phyloP scores from a whole-genome alignment of 2,329 filamentous ascomycete species.

The Neocucurbitaria cava region DNA sequence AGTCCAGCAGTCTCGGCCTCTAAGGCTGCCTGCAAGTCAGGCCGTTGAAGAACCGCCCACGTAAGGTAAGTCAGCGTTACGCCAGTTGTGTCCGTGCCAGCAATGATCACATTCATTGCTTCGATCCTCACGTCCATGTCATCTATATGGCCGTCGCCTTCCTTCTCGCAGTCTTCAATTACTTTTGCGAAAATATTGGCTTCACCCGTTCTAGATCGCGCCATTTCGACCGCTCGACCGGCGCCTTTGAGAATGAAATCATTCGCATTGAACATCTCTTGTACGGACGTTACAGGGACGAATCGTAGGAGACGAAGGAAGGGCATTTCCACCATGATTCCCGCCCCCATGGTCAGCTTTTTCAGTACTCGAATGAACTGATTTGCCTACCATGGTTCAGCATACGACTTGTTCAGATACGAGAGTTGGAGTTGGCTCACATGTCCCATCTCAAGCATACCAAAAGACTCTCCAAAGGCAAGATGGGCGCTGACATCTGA shows the following conservation, averaged over 20 bases:
- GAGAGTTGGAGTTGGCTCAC: conserved; percentile 25
- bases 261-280: conserved; percentile 47
- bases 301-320: conserved; percentile 43
- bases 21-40: conserved; percentile 24
- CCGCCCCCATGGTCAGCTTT: conserved; percentile 43
- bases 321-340: conserved; percentile 47
- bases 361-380: conserved; percentile 48
- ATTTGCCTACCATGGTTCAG: conserved; percentile 26
- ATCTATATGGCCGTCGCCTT: conserved; percentile 36
- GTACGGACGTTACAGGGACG: conserved; percentile 35
- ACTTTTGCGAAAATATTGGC: conserved; percentile 45
- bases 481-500: conserved; percentile 48
- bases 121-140: conserved; percentile 44
- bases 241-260: conserved; percentile 41
- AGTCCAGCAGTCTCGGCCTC: conserved; percentile 31
- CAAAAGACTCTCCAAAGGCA: conserved; percentile 50
- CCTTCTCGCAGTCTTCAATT: conserved; percentile 39
- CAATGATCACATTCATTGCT: conserved; percentile 44
- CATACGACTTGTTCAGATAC: neutral
- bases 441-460: conserved; percentile 47
- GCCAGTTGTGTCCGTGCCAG: conserved; percentile 46
- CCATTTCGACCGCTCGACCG: conserved; percentile 39
- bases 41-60: conserved; percentile 39
- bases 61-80: conserved; percentile 45
- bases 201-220: conserved; percentile 36